Percentiles rank a stretch among this genome's conserved stretches.
Conservation (phyloP, 441 rosid genomes). For the Caryocar brasiliense region DNA sequence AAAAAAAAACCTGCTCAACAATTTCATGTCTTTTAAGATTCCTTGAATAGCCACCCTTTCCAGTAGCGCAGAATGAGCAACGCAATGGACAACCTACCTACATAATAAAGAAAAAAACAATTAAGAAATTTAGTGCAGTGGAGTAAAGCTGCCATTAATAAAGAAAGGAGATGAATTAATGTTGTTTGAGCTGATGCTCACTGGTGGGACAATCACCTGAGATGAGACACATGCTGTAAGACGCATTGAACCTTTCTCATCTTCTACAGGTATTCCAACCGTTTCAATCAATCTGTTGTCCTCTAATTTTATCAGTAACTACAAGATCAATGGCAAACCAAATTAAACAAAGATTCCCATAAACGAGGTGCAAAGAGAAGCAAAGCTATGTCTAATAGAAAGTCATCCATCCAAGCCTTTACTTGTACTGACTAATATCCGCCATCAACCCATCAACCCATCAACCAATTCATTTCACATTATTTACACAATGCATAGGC, state of each 20-base stretch:
- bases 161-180: background rate
- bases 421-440: no score
- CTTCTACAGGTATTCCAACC: constrained; percentile 83
- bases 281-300: constrained; percentile 85
- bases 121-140: background rate
- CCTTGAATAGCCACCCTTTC: constrained; percentile 89
- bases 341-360: background rate
- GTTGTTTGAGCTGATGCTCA: background rate
- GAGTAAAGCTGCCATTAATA: background rate
- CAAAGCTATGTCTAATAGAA: background rate
- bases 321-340: constrained; percentile 9
- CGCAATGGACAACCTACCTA: constrained; percentile 94
- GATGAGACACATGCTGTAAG: constrained; percentile 93
- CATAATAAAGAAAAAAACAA: constrained; percentile 2
- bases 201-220: constrained; percentile 42
- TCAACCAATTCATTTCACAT: no score
- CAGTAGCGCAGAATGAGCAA: constrained; percentile 94
- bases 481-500: no score
- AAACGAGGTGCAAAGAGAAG: background rate
- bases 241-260: constrained; percentile 59
- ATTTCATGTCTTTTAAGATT: constrained; percentile 84
- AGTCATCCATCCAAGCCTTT: no score
- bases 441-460: no score
- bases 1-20: constrained; percentile 60
- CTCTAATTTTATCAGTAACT: constrained; percentile 71